Evolutionary conservation across 345 rosid genomes (phyloP).

Genomic region (Camelina laxa): DNA sequence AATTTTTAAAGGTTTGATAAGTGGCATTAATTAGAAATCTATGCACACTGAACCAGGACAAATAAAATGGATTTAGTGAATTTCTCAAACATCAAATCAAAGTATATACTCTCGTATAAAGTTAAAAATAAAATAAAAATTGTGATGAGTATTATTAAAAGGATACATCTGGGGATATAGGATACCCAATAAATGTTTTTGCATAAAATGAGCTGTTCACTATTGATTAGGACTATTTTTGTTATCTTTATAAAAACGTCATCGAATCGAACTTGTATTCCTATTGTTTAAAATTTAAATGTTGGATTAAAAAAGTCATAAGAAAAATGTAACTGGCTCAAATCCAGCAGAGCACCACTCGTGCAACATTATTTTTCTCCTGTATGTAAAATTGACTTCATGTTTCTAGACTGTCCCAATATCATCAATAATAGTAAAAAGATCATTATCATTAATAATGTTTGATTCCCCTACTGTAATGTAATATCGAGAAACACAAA

Average conservation of each 20-base stretch:
- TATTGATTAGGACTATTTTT: constrained; percentile 1
- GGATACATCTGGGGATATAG: too few relatives aligned
- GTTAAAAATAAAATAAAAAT: background rate
- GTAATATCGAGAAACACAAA: constrained; percentile 17
- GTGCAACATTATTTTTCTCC: constrained; percentile 56
- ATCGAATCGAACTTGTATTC: constrained; percentile 23
- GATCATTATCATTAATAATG: background rate
- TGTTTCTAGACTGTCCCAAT: constrained; percentile 38
- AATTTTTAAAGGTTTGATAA: constrained; percentile 1
- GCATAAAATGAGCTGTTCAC: constrained; percentile 41
- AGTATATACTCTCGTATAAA: background rate
- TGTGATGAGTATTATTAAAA: constrained; percentile 17
- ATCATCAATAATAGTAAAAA: background rate
- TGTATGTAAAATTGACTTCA: constrained; percentile 35
- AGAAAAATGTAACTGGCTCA: constrained; percentile 34
- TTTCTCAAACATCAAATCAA: constrained; percentile 25
- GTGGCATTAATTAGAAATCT: constrained; percentile 28
- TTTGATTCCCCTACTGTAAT: background rate
- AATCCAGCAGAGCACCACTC: constrained; percentile 59
- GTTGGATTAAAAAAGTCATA: background rate
- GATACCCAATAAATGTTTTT: constrained; percentile 38
- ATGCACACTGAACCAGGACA: constrained; percentile 47
- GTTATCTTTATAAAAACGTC: constrained; percentile 15
- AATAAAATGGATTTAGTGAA: constrained; percentile 17
- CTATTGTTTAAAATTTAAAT: background rate